phyloP scores from a whole-genome alignment of 768 basidiomycete species.

The Phanerochaete carnosa region DNA sequence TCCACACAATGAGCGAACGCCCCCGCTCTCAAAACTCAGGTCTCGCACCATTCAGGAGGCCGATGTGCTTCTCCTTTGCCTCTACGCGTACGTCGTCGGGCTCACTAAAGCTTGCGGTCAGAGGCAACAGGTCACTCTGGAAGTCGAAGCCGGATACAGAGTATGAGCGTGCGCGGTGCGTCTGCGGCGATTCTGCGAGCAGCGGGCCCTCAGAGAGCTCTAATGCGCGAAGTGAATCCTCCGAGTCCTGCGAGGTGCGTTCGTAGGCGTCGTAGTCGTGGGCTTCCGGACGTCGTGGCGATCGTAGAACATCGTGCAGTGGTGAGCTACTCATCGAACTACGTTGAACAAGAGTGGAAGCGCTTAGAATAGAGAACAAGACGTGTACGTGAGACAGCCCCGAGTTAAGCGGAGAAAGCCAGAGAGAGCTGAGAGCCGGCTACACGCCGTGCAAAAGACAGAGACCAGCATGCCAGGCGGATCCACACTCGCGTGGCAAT shows the following conservation, averaged over 20 bases:
- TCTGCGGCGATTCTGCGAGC: slow-evolving; percentile 26
- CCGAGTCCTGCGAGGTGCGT: slow-evolving; percentile 49
- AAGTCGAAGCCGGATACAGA: slow-evolving; percentile 80
- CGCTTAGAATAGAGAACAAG: not conserved
- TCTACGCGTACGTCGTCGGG: slow-evolving; percentile 48
- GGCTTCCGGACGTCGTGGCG: slow-evolving; percentile 29
- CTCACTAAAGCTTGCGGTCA: slow-evolving; percentile 75
- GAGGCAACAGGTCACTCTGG: slow-evolving; percentile 70
- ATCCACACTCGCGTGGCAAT: slow-evolving; percentile 2
- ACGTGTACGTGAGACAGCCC: not conserved
- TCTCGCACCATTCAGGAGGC: slow-evolving; percentile 68
- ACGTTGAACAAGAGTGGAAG: not conserved
- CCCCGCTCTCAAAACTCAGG: not conserved
- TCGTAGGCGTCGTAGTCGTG: slow-evolving; percentile 35
- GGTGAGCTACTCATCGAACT: slow-evolving; percentile 11
- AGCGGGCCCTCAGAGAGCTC: slow-evolving; percentile 69
- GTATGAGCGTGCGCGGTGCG: slow-evolving; percentile 46
- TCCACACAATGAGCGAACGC: not conserved
- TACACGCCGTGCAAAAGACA: too few species aligned
- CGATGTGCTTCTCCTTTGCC: slow-evolving; percentile 66
- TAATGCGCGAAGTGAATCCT: slow-evolving; percentile 67
- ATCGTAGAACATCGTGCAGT: slow-evolving; percentile 37
- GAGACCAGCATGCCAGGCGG: slow-evolving; percentile 3
- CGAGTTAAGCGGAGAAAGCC: not conserved
- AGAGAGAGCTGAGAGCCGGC: not conserved